Conservation (phyloP, 2,329 filamentous ascomycete species). For the Colletotrichum eremochloae region DNA sequence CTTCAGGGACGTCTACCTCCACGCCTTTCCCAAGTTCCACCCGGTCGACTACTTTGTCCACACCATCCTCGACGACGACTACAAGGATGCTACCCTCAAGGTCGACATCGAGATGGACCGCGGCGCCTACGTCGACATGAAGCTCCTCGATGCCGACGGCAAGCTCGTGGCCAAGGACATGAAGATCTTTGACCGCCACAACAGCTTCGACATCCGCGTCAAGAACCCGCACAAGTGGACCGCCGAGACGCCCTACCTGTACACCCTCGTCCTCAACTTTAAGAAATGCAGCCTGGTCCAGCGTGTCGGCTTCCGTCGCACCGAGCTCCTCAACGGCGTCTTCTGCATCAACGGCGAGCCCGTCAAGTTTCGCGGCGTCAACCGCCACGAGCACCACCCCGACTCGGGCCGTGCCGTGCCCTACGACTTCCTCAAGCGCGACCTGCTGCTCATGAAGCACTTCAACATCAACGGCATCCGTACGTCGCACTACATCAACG, state of each 20-base stretch:
- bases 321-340: slow-evolving; percentile 72
- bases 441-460: slow-evolving; percentile 75
- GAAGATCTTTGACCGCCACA: slow-evolving; percentile 52
- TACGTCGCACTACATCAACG: slow-evolving; percentile 76
- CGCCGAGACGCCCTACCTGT: slow-evolving; percentile 75
- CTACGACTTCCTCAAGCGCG: slow-evolving; percentile 69
- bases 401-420: slow-evolving; percentile 73
- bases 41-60: slow-evolving; percentile 70
- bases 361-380: slow-evolving; percentile 76
- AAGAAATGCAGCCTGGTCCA: slow-evolving; percentile 60
- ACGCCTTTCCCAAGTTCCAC: slow-evolving; percentile 69
- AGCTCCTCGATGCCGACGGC: slow-evolving; percentile 53
- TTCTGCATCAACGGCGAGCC: slow-evolving; percentile 75
- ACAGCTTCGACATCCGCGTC: slow-evolving; percentile 58
- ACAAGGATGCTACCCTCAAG: slow-evolving; percentile 65
- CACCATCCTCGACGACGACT: slow-evolving; percentile 67
- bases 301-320: slow-evolving; percentile 72
- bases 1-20: slow-evolving; percentile 76
- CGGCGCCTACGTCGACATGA: slow-evolving; percentile 48
- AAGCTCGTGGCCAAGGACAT: slow-evolving; percentile 47
- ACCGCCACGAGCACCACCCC: slow-evolving; percentile 79
- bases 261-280: slow-evolving; percentile 61
- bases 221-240: slow-evolving; percentile 74
- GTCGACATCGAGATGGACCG: slow-evolving; percentile 61
- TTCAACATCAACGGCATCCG: slow-evolving; percentile 80